Evolutionary conservation across 495 filamentous ascomycete genomes (phyloP), one percentile per base, ranked within the genome.

Genomic region (Neurospora cerealis): DNA sequence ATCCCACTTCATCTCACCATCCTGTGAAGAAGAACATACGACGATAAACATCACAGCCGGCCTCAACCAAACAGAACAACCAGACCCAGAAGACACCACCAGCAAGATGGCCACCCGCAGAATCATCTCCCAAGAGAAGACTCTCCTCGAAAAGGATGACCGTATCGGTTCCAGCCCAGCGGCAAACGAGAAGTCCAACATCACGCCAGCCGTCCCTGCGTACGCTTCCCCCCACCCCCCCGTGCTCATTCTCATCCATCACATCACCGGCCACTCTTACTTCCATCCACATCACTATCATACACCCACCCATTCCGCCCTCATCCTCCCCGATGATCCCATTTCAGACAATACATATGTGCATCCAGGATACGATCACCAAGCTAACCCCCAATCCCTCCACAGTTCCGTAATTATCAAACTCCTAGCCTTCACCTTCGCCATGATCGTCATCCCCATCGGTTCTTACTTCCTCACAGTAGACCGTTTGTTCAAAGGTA

Each of bases 391-490:
- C 78, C 80, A 72, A 79, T 54, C 48, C 24, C 4, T 70, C 4
- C 38, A 21, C 66, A 99, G 96, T 44, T 84, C 91, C 78, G 93
- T 98, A 70, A 96, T 99, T 71, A 83, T 90, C 73, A 98, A 98
- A 82, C 88, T 99, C 9, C 86, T 98, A 9, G 89, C 88, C 71
- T 98, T 98, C 83, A 96, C 95, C 8, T 85, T 93, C 17, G 96
- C 93, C 75, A 98, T 99, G 96, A 87, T 97, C 60, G 86, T 89
- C 5, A 83, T 90, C 40, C 96, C 96, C 37, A 91, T 99, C 74
- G 91, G 91, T 37, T 91, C 91, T 66, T 99, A 98, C 83, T 99
- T 94, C 80, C 70, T 94, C 48, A 92, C 92, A 0, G 83, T 96
- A 24, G 88, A 93, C 77, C 88, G 82, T 1, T 79, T 98, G 11